Evolutionary conservation across 805 yeast species (phyloP), one percentile per base, ranked within the genome.

Genomic region (Ogataea saltuana): DNA sequence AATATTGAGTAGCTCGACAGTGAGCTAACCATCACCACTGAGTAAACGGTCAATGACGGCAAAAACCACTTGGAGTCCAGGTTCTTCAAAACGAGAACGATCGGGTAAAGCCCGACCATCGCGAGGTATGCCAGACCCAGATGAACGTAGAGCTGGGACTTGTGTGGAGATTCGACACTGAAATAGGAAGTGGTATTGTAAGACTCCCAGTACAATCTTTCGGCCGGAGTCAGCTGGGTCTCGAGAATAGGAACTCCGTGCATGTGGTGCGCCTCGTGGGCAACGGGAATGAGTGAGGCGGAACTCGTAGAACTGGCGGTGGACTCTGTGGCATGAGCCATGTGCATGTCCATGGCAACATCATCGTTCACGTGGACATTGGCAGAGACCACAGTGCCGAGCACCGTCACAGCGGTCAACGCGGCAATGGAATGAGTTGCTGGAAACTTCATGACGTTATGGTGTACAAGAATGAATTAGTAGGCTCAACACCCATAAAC

Each of bases 121-220:
- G 83, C 63, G 0, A 69, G 8, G 2, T 70, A 39, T 11, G 77
- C 59, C 3, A 78, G 60, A 2, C 60, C 52, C 8, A 80, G 65
- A 56, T 89, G 97, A 30, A 70, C 53, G 49, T 70, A 70, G 21
- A 89, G 65, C 1, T 81, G 73, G 11, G 70, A 45, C 44, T 78
- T 74, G 50, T 73, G 72, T 3, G 79, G 72, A 2, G 74, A 53
- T 0, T 72, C 74, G 10, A 76, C 58, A 6, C 77, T 80, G 65
- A 87, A 80, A 61, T 74, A 89, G 3, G 88, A 81, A 1, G 91
- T 83, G 11, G 95, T 80, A 57, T 85, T 80, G 64, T 89, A 90
- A 19, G 64, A 60, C 37, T 80, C 81, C 97, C 97, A 90, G 63
- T 75, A 90, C 20, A 72, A 60, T 42, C 80, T 68, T 62, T 89